phyloP scores from a whole-genome alignment of 2,329 filamentous ascomycete genomes.

The Penicillium sp. region DNA sequence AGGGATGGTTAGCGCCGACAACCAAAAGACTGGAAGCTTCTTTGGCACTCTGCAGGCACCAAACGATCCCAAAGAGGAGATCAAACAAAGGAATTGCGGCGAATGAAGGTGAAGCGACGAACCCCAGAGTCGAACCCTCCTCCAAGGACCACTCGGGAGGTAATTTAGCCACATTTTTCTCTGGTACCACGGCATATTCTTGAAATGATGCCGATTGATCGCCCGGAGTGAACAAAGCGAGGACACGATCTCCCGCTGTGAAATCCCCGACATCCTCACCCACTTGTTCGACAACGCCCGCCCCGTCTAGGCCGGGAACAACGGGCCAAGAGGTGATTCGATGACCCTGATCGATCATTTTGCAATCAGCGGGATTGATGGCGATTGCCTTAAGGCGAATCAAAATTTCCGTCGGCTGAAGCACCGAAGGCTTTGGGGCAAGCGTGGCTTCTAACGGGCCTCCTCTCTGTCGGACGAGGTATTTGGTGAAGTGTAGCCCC shows the following conservation, averaged over 20 bases:
- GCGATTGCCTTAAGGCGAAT: constrained; percentile 38
- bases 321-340: constrained; percentile 34
- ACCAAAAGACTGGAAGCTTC: background rate
- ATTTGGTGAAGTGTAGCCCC: background rate
- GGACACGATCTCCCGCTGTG: background rate
- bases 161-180: constrained; percentile 5
- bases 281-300: constrained; percentile 38
- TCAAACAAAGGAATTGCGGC: background rate
- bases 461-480: constrained; percentile 22
- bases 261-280: constrained; percentile 31
- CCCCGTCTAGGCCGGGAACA: constrained; percentile 39
- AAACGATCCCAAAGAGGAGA: background rate
- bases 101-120: background rate
- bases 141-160: constrained; percentile 8
- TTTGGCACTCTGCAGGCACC: background rate
- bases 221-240: background rate
- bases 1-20: background rate
- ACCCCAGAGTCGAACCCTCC: constrained; percentile 11
- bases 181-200: constrained; percentile 1
- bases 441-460: background rate
- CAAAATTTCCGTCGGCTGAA: constrained; percentile 30
- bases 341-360: constrained; percentile 34
- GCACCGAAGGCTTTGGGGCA: background rate
- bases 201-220: constrained; percentile 11
- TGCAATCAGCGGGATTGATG: constrained; percentile 40